Conservation (phyloP, 2,329 filamentous ascomycete genomes). For the Penicillium crustosum region DNA sequence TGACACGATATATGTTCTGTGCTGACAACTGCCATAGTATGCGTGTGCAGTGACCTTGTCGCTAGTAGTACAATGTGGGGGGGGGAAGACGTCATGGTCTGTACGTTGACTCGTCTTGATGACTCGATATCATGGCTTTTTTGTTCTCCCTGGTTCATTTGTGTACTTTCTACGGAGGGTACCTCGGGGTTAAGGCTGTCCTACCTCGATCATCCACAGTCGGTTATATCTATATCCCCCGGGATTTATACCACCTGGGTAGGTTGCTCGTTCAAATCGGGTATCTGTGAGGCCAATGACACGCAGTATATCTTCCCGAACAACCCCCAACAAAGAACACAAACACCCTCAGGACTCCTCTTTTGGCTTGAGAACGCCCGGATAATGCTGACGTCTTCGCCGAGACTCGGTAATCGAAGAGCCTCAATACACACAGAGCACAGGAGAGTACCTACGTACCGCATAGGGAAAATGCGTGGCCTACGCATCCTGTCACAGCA, state of each 20-base stretch:
- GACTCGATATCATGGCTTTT: background rate
- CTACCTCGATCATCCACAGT: background rate
- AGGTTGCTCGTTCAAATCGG: background rate
- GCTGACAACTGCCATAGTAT: background rate
- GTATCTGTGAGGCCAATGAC: background rate
- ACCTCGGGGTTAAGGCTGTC: background rate
- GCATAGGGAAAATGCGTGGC: background rate
- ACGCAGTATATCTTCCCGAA: background rate
- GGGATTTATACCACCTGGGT: background rate
- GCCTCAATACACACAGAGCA: background rate
- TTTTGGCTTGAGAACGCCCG: background rate
- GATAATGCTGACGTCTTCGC: background rate
- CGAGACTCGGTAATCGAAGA: background rate
- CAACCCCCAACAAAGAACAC: background rate
- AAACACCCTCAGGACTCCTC: background rate
- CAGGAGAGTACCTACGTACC: background rate
- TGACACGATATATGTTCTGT: background rate
- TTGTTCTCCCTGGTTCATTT: background rate
- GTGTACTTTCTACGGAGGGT: background rate
- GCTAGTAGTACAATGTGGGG: background rate
- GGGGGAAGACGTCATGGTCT: background rate
- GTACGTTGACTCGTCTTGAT: background rate
- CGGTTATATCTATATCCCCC: background rate
- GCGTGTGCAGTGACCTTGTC: background rate
- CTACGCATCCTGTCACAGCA: conserved; percentile 1